These are phyloP conservation scores for Aspergillus puulaauensis DNA, from an alignment of 2,329 filamentous ascomycete genomes.

Conservation along the genomic window DNA sequence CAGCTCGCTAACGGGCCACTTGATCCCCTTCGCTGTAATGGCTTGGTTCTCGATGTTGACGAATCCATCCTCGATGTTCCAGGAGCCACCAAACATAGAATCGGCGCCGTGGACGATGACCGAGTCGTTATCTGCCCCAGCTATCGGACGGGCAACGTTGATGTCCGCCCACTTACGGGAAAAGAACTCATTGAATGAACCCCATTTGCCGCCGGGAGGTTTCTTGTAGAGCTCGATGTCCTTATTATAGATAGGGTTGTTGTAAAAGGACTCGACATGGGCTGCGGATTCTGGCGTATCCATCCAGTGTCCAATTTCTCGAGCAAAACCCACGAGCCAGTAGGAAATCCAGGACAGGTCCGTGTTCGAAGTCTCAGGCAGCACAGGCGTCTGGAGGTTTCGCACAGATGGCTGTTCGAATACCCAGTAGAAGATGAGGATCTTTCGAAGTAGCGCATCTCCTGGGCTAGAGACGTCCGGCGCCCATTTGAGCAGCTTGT, in stretches of 20 bases:
- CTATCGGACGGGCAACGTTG: neutral
- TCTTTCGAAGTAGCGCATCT: conserved; percentile 10
- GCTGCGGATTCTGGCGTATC: conserved; percentile 6
- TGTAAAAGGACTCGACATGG: conserved; percentile 7
- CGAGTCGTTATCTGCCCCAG: neutral
- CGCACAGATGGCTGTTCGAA: conserved; percentile 11
- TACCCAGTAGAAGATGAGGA: conserved; percentile 13
- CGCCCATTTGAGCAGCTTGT: conserved; percentile 10
- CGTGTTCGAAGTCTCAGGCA: neutral
- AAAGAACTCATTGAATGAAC: conserved; percentile 17
- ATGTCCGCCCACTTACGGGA: neutral
- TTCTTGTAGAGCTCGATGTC: neutral
- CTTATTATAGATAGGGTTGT: conserved; percentile 2
- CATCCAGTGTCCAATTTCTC: conserved; percentile 10
- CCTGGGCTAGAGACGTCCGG: conserved; percentile 5
- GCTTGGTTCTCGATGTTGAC: neutral
- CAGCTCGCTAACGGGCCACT: neutral
- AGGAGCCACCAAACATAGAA: neutral
- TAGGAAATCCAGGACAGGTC: conserved; percentile 12
- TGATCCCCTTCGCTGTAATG: neutral
- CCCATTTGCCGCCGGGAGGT: conserved; percentile 7
- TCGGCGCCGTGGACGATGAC: neutral
- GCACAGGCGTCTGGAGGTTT: conserved; percentile 8
- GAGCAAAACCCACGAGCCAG: conserved; percentile 13
- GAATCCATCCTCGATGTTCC: too few species aligned